Evolutionary conservation across 2,329 filamentous ascomycete species (phyloP), one percentile per base, ranked within the genome.

Genomic region (Xylaria sp.): DNA sequence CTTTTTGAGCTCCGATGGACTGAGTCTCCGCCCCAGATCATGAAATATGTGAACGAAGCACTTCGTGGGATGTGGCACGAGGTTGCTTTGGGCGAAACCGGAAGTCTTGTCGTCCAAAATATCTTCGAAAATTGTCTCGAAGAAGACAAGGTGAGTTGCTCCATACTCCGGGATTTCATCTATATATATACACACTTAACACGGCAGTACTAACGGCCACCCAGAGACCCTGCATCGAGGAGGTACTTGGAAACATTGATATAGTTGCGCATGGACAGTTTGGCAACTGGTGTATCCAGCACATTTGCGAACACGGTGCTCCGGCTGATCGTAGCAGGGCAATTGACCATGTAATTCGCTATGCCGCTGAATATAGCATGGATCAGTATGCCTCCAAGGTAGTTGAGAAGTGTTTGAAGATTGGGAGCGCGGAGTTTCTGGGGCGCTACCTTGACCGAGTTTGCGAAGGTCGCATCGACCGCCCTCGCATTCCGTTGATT

Each of bases 71-170:
- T 98, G 93, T 99, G 95, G 95, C 94, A 98, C 74, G 94, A 99
- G 74, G 95, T 99, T 67, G 96, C 96, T 21, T 82, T 98, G 55
- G 95, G 95, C 37, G 95, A 99, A 82, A 99, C 96, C 11, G 95
- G 95, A 64, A 99, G 95, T 76, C 84, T 99, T 71, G 95, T 99
- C 47, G 96, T 99, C 51, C 95, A 99, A 78, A 99, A 99, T 77
- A 99, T 99, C 74, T 99, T 99, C 76, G 95, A 99, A 81, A 99
- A 99, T 73, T 99, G 95, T 73, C 86, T 98, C 31, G 96, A 99
- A 74, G 94, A 98, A 73, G 95, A 99, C 80, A 99, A 99, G 88
- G 93, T 94, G 81, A 67, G 81, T 73, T 42, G 15, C 15, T 66
- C 55, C 45, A 15, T 23, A 37, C 12, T n/a, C 17, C 33, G 40